Percentiles rank a stretch among this genome's conserved stretches.
phyloP scores from a whole-genome alignment of 139 green algal genomes.

The Chlorella sorokiniana region DNA sequence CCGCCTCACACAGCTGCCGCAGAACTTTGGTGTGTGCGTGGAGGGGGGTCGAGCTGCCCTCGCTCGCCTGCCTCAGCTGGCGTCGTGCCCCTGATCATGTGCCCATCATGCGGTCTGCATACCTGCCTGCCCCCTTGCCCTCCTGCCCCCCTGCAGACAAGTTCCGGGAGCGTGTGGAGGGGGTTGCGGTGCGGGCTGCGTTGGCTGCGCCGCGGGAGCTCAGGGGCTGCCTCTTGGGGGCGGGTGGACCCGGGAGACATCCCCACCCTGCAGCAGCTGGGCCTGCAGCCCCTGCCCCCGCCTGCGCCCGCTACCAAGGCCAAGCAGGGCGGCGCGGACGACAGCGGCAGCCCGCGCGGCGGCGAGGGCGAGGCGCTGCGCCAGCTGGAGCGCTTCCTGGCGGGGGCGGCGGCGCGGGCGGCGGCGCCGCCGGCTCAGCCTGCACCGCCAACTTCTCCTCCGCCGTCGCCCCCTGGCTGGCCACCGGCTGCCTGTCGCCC shows the following conservation, averaged over 20 bases:
- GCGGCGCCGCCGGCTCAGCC: background rate
- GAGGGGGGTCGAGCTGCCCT: background rate
- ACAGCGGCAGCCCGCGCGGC: slow-evolving; percentile 35
- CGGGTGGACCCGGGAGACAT: slow-evolving; percentile 56
- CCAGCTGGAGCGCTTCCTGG: slow-evolving; percentile 64
- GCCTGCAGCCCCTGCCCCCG: slow-evolving; percentile 43
- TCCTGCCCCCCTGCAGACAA: slow-evolving; percentile 30
- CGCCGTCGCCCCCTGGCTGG: slow-evolving; percentile 83
- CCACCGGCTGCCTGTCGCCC: slow-evolving; percentile 83
- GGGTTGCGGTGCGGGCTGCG: slow-evolving; percentile 31
- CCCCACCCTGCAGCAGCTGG: slow-evolving; percentile 69
- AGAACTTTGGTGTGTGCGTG: slow-evolving; percentile 39
- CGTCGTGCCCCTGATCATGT: too few relatives aligned
- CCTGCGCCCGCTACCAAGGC: background rate
- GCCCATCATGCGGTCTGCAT: background rate
- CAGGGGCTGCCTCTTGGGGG: slow-evolving; percentile 49
- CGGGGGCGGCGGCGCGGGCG: background rate
- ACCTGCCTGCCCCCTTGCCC: background rate
- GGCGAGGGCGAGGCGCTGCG: slow-evolving; percentile 78
- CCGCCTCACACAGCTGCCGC: slow-evolving; percentile 57
- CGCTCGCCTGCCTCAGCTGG: background rate
- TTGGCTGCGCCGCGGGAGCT: slow-evolving; percentile 45
- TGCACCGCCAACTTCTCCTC: slow-evolving; percentile 63
- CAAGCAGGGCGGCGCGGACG: background rate
- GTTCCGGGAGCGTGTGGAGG: slow-evolving; percentile 51